These are phyloP conservation scores for Coemansia erecta DNA, from an alignment of 192 early-diverging fungal species.

Conservation along the genomic window DNA sequence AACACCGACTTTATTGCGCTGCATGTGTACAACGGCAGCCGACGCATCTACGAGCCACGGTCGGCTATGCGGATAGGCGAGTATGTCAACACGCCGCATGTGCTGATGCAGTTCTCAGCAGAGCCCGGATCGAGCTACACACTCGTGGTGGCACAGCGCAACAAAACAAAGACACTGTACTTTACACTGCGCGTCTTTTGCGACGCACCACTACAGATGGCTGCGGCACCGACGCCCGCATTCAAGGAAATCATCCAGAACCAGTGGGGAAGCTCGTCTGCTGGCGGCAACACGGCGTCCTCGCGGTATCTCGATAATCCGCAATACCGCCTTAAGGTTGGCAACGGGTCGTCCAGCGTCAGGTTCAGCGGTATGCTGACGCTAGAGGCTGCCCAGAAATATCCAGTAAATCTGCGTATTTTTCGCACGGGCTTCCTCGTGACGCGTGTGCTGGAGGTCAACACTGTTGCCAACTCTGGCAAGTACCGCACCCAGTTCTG, in stretches of 20 bases:
- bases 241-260: conserved; percentile 54
- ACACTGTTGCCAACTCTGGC: conserved; percentile 69
- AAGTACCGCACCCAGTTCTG: conserved; percentile 78
- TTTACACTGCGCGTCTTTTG: conserved; percentile 75
- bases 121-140: conserved; percentile 55
- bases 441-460: conserved; percentile 57
- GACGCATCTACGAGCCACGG: conserved; percentile 66
- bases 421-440: conserved; percentile 71
- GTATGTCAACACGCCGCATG: conserved; percentile 87
- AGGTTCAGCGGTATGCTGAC: conserved; percentile 46
- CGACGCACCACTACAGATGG: conserved; percentile 61
- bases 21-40: conserved; percentile 74
- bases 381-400: conserved; percentile 66
- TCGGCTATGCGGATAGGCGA: conserved; percentile 66
- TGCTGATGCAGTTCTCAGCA: conserved; percentile 56
- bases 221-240: conserved; percentile 53
- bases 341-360: conserved; percentile 18
- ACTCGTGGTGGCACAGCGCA: conserved; percentile 78
- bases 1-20: conserved; percentile 86
- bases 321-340: conserved; percentile 67
- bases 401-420: conserved; percentile 66
- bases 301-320: conserved; percentile 76
- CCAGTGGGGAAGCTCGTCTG: conserved; percentile 71
- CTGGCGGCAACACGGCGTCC: conserved; percentile 72
- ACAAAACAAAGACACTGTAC: conserved; percentile 65